These are phyloP conservation scores for Gossypium sturtianum DNA, from an alignment of 345 rosid genomes.

Conservation along the genomic window DNA sequence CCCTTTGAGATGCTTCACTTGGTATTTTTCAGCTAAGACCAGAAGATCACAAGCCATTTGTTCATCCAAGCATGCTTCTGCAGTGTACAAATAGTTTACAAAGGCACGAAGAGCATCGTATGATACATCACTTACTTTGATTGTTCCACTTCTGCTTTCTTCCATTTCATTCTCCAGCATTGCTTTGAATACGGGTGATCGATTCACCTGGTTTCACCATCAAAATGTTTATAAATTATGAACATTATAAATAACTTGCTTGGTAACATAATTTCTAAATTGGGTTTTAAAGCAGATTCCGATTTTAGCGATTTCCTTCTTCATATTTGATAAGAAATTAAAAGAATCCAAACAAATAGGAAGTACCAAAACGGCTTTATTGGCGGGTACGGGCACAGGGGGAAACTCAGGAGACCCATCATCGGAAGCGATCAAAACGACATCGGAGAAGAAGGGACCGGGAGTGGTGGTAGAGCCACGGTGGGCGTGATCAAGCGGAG, in stretches of 20 bases:
- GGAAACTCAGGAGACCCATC: slow-evolving; percentile 25
- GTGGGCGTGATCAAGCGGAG: slow-evolving; percentile 37
- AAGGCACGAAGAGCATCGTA: slow-evolving; percentile 68
- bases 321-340: slow-evolving; percentile 41
- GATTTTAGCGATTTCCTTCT: not conserved
- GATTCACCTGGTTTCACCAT: slow-evolving; percentile 44
- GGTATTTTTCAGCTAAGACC: slow-evolving; percentile 75
- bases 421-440: slow-evolving; percentile 57
- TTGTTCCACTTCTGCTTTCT: slow-evolving; percentile 79
- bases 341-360: not conserved
- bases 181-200: slow-evolving; percentile 83
- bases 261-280: too few species aligned
- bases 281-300: too few species aligned
- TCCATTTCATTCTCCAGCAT: slow-evolving; percentile 90
- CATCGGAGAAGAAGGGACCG: slow-evolving; percentile 42
- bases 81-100: slow-evolving; percentile 67
- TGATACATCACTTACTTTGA: slow-evolving; percentile 64
- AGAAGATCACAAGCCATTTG: slow-evolving; percentile 76
- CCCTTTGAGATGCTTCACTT: slow-evolving; percentile 73
- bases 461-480: not conserved
- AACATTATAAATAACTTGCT: not conserved
- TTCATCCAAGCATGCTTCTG: slow-evolving; percentile 76
- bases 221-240: not conserved
- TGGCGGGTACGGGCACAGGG: slow-evolving; percentile 56
- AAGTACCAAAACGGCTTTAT: slow-evolving; percentile 60